phyloP scores from a whole-genome alignment of 169 alveolate genomes.

The Theileria orientalis region DNA sequence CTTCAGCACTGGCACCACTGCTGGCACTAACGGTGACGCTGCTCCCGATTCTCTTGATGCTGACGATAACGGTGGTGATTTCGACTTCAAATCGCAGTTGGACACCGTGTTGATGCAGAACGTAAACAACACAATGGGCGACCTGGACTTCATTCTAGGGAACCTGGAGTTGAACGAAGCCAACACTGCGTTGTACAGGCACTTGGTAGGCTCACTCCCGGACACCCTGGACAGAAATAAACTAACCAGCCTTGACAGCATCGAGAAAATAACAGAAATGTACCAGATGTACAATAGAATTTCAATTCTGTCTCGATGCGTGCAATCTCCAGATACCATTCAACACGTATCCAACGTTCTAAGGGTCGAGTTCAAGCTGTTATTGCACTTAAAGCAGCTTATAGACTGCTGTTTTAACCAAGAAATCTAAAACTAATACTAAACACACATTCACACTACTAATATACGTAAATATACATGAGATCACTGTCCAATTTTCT shows the following conservation, averaged over 20 bases:
- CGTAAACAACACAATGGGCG: background rate
- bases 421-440: too few relatives aligned
- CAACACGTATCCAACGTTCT: background rate
- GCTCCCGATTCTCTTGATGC: background rate
- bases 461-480: too few relatives aligned
- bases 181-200: background rate
- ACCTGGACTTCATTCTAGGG: background rate
- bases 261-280: background rate
- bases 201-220: background rate
- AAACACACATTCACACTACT: too few relatives aligned
- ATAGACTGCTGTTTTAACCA: background rate
- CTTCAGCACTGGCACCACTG: too few relatives aligned
- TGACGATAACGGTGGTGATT: background rate
- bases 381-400: conserved; percentile 5
- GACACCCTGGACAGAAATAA: background rate
- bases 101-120: background rate
- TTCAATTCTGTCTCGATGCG: background rate
- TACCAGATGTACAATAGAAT: background rate
- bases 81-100: too few relatives aligned
- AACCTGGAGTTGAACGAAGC: background rate
- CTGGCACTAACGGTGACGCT: too few relatives aligned
- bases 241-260: background rate
- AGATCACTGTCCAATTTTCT: too few relatives aligned
- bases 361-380: background rate
- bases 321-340: background rate